Percentiles rank a stretch among this genome's conserved stretches.
phyloP scores from a whole-genome alignment of 495 filamentous ascomycete genomes.

The Xylaria acuta region DNA sequence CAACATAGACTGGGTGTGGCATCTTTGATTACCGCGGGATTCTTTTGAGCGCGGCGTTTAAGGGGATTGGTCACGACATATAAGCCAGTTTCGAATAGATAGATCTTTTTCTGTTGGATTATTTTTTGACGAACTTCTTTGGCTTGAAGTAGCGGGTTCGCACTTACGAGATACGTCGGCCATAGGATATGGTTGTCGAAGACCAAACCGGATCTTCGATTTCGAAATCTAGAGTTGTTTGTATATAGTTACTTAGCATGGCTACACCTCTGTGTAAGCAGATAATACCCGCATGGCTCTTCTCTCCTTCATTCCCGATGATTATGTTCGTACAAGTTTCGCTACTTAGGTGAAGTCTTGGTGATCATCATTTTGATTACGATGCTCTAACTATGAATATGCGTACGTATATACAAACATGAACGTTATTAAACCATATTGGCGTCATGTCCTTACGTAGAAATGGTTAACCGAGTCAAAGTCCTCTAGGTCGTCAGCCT shows the following conservation, averaged over 20 bases:
- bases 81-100: neutral
- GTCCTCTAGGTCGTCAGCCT: neutral
- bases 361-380: neutral
- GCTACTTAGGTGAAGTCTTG: neutral
- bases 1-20: conserved; percentile 19
- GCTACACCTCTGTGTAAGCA: neutral
- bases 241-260: conserved; percentile 2
- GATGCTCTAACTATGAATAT: neutral
- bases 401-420: neutral
- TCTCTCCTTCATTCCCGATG: neutral
- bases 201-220: neutral
- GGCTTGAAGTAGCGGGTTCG: neutral
- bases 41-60: conserved; percentile 17
- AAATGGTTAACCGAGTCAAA: neutral
- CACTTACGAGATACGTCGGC: neutral
- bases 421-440: neutral
- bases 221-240: neutral
- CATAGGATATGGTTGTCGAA: neutral
- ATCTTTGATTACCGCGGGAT: neutral
- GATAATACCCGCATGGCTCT: conserved; percentile 9
- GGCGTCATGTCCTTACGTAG: neutral
- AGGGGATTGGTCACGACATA: neutral
- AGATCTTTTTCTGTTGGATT: conserved; percentile 1
- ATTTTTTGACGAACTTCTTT: neutral
- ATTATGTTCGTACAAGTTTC: too few species aligned